phyloP scores from a whole-genome alignment of 805 yeast genomes.

The Teunomyces panamensis region DNA sequence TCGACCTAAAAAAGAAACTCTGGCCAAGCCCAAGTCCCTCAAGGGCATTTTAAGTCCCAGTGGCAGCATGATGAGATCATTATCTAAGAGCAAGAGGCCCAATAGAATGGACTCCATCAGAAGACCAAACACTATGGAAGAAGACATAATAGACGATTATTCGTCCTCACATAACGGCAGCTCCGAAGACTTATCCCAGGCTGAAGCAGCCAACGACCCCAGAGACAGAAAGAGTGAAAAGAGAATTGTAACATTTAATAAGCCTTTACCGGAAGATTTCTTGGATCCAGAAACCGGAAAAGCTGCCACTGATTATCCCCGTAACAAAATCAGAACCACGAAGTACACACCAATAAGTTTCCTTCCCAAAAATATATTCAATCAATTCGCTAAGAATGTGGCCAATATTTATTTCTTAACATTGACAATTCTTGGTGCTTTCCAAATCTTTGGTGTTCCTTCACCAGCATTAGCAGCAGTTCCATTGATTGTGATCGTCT shows the following conservation, averaged over 20 bases:
- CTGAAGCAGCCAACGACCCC: slow-evolving; percentile 29
- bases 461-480: slow-evolving; percentile 72
- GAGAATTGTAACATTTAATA: slow-evolving; percentile 58
- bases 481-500: slow-evolving; percentile 75
- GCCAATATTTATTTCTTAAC: slow-evolving; percentile 87
- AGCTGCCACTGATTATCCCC: slow-evolving; percentile 61
- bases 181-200: slow-evolving; percentile 2
- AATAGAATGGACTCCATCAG: slow-evolving; percentile 16
- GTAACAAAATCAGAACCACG: slow-evolving; percentile 93
- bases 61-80: slow-evolving; percentile 15
- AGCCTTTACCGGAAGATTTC: slow-evolving; percentile 55
- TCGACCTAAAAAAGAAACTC: slow-evolving; percentile 46
- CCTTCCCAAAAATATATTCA: slow-evolving; percentile 75
- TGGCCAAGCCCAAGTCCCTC: slow-evolving; percentile 53
- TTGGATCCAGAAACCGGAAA: slow-evolving; percentile 57
- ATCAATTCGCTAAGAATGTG: slow-evolving; percentile 71
- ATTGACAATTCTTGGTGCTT: slow-evolving; percentile 73
- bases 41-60: slow-evolving; percentile 36
- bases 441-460: slow-evolving; percentile 73
- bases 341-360: slow-evolving; percentile 90
- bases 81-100: slow-evolving; percentile 9
- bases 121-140: slow-evolving; percentile 20
- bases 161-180: slow-evolving; percentile 6
- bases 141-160: slow-evolving; percentile 21
- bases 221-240: slow-evolving; percentile 28